A percentile compares a stretch with the other conserved stretches of the same genome.
These are phyloP conservation scores for Scopulariopsis brevicaulis DNA, from an alignment of 2,329 filamentous ascomycete genomes.

Conservation along the genomic window DNA sequence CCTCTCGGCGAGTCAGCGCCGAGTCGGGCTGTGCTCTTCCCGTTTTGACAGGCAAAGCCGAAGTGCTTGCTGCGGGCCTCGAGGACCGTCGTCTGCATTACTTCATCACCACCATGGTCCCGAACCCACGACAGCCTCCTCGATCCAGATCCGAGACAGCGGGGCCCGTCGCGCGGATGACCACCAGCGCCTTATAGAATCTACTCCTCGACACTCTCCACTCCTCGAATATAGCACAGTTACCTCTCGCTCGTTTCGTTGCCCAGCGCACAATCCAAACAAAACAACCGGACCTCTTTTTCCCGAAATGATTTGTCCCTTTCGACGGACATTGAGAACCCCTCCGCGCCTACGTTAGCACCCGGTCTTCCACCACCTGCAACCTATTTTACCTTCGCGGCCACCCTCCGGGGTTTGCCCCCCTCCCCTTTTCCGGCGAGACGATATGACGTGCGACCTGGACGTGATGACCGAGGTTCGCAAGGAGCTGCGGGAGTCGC, in stretches of 20 bases:
- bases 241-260: background rate
- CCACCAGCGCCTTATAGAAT: background rate
- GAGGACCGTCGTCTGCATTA: background rate
- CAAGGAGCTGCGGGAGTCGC: constrained; percentile 64
- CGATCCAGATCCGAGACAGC: background rate
- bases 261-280: background rate
- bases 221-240: background rate
- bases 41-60: background rate
- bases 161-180: background rate
- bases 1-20: background rate
- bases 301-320: background rate
- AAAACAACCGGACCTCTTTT: background rate
- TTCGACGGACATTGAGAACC: background rate
- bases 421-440: background rate
- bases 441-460: constrained; percentile 18
- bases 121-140: background rate
- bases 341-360: background rate
- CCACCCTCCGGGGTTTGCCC: too few species aligned
- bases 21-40: background rate
- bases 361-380: background rate
- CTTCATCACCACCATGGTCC: background rate
- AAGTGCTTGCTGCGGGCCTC: background rate
- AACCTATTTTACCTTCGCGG: too few species aligned
- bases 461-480: constrained; percentile 38
- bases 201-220: background rate